Conservation (phyloP, 306 rosid species). For the Corylus avellana region DNA sequence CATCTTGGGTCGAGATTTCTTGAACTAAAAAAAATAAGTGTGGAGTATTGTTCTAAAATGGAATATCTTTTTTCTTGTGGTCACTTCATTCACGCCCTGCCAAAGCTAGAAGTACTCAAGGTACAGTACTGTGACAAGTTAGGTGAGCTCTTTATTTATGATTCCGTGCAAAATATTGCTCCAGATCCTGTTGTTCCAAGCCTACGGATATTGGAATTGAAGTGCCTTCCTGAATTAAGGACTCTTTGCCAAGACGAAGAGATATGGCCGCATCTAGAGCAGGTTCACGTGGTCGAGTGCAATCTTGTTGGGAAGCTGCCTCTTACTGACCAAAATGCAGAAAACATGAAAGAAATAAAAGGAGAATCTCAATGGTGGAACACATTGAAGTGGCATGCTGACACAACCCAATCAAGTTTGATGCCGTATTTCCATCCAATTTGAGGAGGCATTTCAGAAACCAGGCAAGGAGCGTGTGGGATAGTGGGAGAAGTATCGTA, state of each 20-base stretch:
- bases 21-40: conserved; percentile 13
- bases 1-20: conserved; percentile 22
- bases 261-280: conserved; percentile 19
- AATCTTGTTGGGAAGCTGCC: conserved; percentile 6
- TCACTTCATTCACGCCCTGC: conserved; percentile 7
- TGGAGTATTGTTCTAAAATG: conserved; percentile 9
- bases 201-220: conserved; percentile 8
- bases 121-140: conserved; percentile 7
- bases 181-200: conserved; percentile 20
- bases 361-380: conserved; percentile 24
- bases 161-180: not conserved
- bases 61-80: conserved; percentile 10
- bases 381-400: not conserved
- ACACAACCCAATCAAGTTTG: not conserved
- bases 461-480: no score
- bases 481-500: no score
- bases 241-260: conserved; percentile 13
- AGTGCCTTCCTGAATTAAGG: conserved; percentile 16
- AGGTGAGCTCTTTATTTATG: conserved; percentile 16
- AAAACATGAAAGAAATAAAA: no score
- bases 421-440: not conserved
- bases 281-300: conserved; percentile 6
- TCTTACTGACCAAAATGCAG: conserved; percentile 12
- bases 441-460: no score
- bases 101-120: conserved; percentile 13